phyloP scores from a whole-genome alignment of 192 early-diverging fungal species.

The Chytriomyces hyalinus region DNA sequence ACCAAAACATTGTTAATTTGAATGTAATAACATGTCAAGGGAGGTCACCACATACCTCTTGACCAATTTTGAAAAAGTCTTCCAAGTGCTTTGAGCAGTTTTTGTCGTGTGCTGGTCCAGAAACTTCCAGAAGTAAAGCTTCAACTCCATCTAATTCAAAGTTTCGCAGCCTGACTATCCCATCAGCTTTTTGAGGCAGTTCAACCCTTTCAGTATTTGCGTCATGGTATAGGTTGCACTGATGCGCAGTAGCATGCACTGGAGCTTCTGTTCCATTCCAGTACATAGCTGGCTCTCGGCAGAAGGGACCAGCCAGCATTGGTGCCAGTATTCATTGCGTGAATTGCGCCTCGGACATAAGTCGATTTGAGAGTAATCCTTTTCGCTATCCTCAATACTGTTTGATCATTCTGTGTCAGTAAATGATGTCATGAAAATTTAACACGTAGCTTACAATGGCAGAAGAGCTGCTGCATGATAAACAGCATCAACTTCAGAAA shows the following conservation, averaged over 20 bases:
- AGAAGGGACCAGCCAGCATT: neutral
- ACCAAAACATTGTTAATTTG: neutral
- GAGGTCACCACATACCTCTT: neutral
- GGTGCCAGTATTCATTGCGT: neutral
- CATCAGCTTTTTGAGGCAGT: neutral
- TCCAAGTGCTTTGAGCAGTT: neutral
- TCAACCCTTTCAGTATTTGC: neutral
- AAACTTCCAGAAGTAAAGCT: neutral
- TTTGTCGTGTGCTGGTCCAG: neutral
- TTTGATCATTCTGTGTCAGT: too few relatives aligned
- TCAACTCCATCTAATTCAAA: neutral
- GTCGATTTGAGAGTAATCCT: too few relatives aligned
- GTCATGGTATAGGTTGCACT: neutral
- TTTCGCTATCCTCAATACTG: too few relatives aligned
- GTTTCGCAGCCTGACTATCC: neutral
- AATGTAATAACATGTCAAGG: neutral
- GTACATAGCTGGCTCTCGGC: neutral
- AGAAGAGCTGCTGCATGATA: too few relatives aligned
- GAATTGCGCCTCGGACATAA: constrained; percentile 1
- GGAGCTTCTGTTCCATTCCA: neutral
- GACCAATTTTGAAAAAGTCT: neutral
- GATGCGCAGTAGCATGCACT: neutral
- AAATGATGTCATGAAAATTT: too few relatives aligned
- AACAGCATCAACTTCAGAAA: too few relatives aligned
- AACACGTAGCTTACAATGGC: too few relatives aligned